Base-by-base conservation (phyloP, 176 grass and related monocot genomes). In the Paspalum notatum region DNA sequence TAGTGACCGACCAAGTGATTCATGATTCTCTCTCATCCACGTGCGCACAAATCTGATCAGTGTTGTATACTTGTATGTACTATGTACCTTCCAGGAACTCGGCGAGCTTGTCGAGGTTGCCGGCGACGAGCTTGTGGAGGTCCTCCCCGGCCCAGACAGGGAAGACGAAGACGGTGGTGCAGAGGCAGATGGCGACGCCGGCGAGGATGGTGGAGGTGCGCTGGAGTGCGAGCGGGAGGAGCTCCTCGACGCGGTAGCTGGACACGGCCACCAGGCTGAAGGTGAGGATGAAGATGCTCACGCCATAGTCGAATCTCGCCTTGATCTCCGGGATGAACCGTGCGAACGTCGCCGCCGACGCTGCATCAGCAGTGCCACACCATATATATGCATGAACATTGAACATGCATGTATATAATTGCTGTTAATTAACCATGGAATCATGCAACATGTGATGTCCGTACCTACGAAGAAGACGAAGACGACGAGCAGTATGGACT, bases 111-210 rank as follows among this genome's bases (percentile, higher is more conserved):
- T 91, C 86, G 13, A 93, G 74, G 78, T 97, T 93, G 62, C 7
- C 39, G 3, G 81, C 74, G 20, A 80, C 74, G 68, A 87, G 86
- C 60, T 85, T 89, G 39, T 93, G 93, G 14, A 97, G 90, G 22
- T 97, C 93, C 56, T 97, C 88, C 9, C 91, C 93, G 9, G 93
- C 93, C 93, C 91, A 97, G 50, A 97, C 64, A 1, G 93, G 93
- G 55, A 89, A 70, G 26, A 93, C 86, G 10, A 91, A 62, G 69
- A 93, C 64, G 47, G 86, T 71, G 68, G 86, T 93, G 72, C 62
- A 80, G 62, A 93, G 86, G 77, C 93, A 97, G 14, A 81, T 87
- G 49, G 77, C 76, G 6, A 97, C 93, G 10, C 93, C 93, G 42
- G 81, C 74, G 80, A 64, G 80, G 59, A 97, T 66, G 25, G 93